Evolutionary conservation across 495 filamentous ascomycete genomes (phyloP), one percentile per base, ranked within the genome.

Genomic region (Halenospora varia): DNA sequence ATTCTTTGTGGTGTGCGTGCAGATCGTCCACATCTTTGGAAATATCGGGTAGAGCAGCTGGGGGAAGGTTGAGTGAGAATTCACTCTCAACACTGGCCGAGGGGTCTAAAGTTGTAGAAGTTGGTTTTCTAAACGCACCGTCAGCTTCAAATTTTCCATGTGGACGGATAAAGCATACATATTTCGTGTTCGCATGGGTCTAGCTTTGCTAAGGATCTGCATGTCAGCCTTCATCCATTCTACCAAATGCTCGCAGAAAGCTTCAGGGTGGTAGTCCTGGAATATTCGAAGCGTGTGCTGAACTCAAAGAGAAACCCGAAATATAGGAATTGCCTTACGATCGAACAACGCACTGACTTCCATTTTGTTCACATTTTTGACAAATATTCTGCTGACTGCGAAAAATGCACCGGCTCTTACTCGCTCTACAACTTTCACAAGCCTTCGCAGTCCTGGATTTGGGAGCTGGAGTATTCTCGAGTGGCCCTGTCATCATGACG

Each of bases 351-450:
- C 64, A 66, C 10, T 57, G 29, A 11, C 18, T 51, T 22, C 60
- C 60, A 44, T 8, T 62, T 19, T 41, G 25, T 25, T 61, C 57
- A 26, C 60, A 66, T 59, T 57, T 54, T 24, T 57, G 55, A 51
- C 64, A 66, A 10, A 59, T 44, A 4, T 40, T 54, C 3, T 40
- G 11, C n/a, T 66, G 23, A 11, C 20, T 29, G n/a, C 56, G 55
- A 50, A 52, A 63, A 0, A 61, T 49, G 26, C 64, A 66, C 3
- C 60, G 56, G 44, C 60, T 66, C 29, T 66, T 66, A 47, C 60
- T 61, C 10, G 40, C 50, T 23, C 64, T 42, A 26, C 64, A 66
- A 6, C 52, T 55, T 25, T 66, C 64, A 26, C 64, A 66, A n/a
- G 64, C 64, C 19, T 54, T 52, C 41, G 60, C 55, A 24, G 60